Evolutionary conservation across 2,329 filamentous ascomycete species (phyloP).

Genomic region (Elsinoe batatas): DNA sequence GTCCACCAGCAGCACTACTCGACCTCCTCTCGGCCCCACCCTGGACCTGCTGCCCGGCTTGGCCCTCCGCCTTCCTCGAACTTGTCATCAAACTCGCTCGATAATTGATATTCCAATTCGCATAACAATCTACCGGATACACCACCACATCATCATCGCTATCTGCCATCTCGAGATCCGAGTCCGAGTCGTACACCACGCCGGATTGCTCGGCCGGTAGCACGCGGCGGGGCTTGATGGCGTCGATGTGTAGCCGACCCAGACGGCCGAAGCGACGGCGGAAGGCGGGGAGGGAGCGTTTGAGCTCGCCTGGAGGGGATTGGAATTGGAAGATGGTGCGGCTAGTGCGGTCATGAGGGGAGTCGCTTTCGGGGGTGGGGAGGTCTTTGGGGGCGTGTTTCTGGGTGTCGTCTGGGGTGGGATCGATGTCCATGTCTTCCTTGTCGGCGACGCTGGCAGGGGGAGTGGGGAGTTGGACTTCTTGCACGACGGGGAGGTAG

Average conservation of each 20-base stretch:
- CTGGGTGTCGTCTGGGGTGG: constrained; percentile 14
- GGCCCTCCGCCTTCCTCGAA: constrained; percentile 10
- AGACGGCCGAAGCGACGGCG: constrained; percentile 75
- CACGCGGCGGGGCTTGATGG: constrained; percentile 22
- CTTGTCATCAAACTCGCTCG: constrained; percentile 39
- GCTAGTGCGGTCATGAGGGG: constrained; percentile 19
- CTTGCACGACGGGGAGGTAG: constrained; percentile 22
- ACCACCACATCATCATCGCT: constrained; percentile 66
- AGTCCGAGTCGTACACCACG: constrained; percentile 65
- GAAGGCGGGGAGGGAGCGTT: constrained; percentile 49
- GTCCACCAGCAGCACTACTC: constrained; percentile 10
- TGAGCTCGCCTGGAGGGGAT: constrained; percentile 15
- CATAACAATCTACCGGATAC: constrained; percentile 65
- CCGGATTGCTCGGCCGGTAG: constrained; percentile 19
- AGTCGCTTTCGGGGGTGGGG: constrained; percentile 18
- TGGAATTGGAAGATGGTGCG: constrained; percentile 18
- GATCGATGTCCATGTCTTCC: constrained; percentile 20
- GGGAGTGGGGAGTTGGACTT: constrained; percentile 34
- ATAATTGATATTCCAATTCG: constrained; percentile 47
- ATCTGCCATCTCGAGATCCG: constrained; percentile 43
- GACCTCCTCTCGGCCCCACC: constrained; percentile 13
- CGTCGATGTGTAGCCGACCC: constrained; percentile 80
- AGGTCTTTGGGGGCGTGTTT: constrained; percentile 19
- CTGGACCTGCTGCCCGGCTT: constrained; percentile 3
- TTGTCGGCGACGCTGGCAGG: constrained; percentile 35